Evolutionary conservation across 2,329 filamentous ascomycete genomes (phyloP).

Genomic region (Metarhizium robertsii): DNA sequence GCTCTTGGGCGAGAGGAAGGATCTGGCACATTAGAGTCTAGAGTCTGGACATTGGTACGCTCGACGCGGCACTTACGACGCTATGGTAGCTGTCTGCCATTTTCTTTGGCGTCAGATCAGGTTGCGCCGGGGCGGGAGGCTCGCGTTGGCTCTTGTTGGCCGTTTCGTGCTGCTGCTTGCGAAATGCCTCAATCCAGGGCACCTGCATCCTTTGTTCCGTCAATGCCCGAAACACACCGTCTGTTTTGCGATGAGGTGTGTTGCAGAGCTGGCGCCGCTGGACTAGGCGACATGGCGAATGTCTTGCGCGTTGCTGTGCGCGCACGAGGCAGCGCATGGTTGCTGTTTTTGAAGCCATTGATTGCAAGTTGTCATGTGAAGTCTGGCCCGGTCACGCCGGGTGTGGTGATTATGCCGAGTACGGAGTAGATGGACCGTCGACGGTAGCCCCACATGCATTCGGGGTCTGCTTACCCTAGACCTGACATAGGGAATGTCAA

Average conservation of each 20-base stretch:
- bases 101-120: conserved; percentile 17
- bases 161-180: conserved; percentile 11
- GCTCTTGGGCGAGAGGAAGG: conserved; percentile 61
- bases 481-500: no score
- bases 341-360: not conserved
- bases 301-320: not conserved
- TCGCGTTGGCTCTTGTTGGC: conserved; percentile 2
- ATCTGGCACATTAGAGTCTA: not conserved
- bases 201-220: conserved; percentile 16
- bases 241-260: conserved; percentile 7
- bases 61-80: conserved; percentile 11
- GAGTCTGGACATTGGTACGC: no score
- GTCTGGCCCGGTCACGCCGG: no score
- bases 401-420: no score
- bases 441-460: no score
- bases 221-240: conserved; percentile 20
- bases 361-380: not conserved
- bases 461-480: no score
- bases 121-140: conserved; percentile 7
- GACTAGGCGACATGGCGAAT: not conserved
- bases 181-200: conserved; percentile 20
- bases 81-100: conserved; percentile 23
- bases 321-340: not conserved
- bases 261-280: not conserved
- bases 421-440: no score